Base-by-base conservation (phyloP, 176 grass and related monocot species). In the Urochloa ruziziensis region DNA sequence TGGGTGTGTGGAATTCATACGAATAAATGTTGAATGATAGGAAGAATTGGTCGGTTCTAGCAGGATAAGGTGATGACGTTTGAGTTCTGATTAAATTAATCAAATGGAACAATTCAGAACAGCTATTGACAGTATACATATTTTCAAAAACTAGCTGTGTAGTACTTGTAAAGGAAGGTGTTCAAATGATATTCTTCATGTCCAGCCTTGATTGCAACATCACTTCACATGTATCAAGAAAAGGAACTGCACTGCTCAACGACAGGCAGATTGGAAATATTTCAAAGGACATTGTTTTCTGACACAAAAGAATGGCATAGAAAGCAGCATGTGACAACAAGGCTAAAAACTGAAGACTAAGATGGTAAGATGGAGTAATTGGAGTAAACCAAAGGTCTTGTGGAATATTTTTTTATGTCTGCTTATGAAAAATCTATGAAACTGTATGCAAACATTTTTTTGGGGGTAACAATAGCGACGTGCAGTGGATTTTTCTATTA, bases 271-370 rank as follows among this genome's bases (percentile, higher is more conserved):
- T 36, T 18, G 17, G 11, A 60, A 59, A 82, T 76, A 36, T 37
- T 23, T 12, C 32, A 12, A n/a, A 72, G 52, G 63, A 16, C 67
- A 53, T 53, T 29, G 24, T 36, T 73, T 84, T 78, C 65, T 23
- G 4, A 65, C 32, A 10, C 74, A 88, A 46, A 84, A 73, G 14
- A 88, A 72, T 56, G 43, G 79, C 34, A 78, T 21, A 29, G 61
- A 64, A 83, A 64, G 46, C 25, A 47, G 10, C 43, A 48, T 42
- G 35, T 21, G 40, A 64, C 62, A 77, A 37, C 39, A 87, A 39
- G n/a, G 37, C 4, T 49, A 35, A 4, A 44, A 14, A 35, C 15
- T 40, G 54, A 3, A 62, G 39, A 73, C 34, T 14, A 77, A 69
- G 75, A 10, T 37, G 71, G 7, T 14, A 77, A 69, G 75, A 10